phyloP scores from a whole-genome alignment of 768 basidiomycete species.

The Suillus clintonianus region DNA sequence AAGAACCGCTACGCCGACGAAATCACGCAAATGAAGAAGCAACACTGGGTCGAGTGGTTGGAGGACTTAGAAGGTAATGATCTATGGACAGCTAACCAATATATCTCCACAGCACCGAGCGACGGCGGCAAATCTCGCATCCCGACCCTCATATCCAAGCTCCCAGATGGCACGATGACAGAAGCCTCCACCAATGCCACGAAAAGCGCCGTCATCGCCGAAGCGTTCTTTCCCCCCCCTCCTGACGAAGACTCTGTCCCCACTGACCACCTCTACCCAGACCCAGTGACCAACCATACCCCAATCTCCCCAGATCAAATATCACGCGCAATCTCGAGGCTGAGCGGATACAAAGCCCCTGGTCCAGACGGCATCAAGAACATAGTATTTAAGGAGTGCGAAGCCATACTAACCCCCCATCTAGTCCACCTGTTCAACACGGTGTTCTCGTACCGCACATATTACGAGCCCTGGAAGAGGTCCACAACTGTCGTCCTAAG shows the following conservation, averaged over 20 bases:
- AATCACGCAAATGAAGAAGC: slow-evolving; percentile 19
- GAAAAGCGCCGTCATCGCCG: neutral
- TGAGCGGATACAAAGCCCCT: neutral
- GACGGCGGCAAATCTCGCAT: neutral
- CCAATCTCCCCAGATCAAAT: slow-evolving; percentile 20
- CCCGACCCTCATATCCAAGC: neutral
- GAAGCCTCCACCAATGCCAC: slow-evolving; percentile 32
- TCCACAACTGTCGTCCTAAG: too few species aligned
- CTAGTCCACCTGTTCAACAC: too few species aligned
- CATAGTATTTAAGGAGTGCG: neutral
- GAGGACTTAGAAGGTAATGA: slow-evolving; percentile 13
- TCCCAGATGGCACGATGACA: slow-evolving; percentile 30
- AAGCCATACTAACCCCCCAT: neutral
- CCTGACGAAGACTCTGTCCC: neutral
- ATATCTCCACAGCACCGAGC: slow-evolving; percentile 11
- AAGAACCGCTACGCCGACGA: slow-evolving; percentile 17
- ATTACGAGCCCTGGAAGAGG: too few species aligned
- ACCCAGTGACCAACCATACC: slow-evolving; percentile 15
- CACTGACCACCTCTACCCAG: slow-evolving; percentile 24
- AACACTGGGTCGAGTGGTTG: slow-evolving; percentile 24
- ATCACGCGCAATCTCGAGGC: slow-evolving; percentile 8
- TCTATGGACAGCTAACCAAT: slow-evolving; percentile 24
- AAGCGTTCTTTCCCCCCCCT: neutral
- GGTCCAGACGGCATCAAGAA: neutral
- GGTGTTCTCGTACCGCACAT: too few species aligned